phyloP scores from a whole-genome alignment of 2,329 filamentous ascomycete genomes.

The Nemania abortiva region DNA sequence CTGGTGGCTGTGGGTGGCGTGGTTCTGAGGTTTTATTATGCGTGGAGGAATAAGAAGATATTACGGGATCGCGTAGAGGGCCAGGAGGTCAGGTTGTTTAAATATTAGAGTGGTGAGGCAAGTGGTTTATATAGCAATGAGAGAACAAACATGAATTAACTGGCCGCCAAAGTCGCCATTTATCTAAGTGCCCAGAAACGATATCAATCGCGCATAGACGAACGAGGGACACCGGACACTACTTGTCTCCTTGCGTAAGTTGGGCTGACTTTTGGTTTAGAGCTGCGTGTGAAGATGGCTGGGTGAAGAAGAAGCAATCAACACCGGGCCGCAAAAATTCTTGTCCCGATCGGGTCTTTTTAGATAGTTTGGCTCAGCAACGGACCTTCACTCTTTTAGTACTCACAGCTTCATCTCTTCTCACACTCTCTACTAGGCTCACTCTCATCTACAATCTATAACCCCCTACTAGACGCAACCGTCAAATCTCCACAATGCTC shows the following conservation, averaged over 20 bases:
- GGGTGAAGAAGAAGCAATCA: no score
- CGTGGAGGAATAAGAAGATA: constrained; percentile 58
- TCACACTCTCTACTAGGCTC: background rate
- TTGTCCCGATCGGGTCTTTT: no score
- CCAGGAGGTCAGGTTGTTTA: constrained; percentile 56
- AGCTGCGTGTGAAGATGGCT: background rate
- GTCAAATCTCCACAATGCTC: background rate
- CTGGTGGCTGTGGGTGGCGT: constrained; percentile 45
- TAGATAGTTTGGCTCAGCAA: no score
- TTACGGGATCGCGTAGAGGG: constrained; percentile 49
- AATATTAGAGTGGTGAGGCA: constrained; percentile 44
- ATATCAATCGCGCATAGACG: background rate
- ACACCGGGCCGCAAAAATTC: no score
- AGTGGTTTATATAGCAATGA: background rate
- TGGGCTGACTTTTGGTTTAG: background rate
- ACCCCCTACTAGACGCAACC: background rate
- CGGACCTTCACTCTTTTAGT: no score
- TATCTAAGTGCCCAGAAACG: background rate
- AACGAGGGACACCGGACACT: background rate
- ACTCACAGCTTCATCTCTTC: no score
- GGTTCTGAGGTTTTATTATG: constrained; percentile 67
- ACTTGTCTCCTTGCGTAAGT: background rate
- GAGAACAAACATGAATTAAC: background rate
- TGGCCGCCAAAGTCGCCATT: background rate
- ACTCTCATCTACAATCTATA: no score